Base-by-base conservation (phyloP, 2,329 filamentous ascomycete genomes). In the Fragosphaeria purpurea region DNA sequence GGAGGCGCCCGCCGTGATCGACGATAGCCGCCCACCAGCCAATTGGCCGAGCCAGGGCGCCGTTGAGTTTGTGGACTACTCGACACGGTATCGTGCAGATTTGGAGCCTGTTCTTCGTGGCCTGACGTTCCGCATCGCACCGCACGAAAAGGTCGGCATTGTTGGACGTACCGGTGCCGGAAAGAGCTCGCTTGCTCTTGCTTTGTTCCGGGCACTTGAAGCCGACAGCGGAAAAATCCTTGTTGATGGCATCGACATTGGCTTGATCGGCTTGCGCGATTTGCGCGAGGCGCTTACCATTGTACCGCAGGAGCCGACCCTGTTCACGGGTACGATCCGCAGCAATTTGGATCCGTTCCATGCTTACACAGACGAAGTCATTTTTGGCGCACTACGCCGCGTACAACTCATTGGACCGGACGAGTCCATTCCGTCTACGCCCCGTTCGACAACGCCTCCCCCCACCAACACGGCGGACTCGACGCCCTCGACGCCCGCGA, bases 101-200 rank as follows among this genome's bases (percentile, higher is more conserved):
- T 79, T 97, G 13, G 91, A 94, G 44, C 85, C 85, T 0, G 93
- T 97, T 1, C 72, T 98, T 48, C 85, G 83, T 59, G 76, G 86
- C 56, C 78, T 98, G 47, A 88, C 79, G 1, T 94, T 98, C 74
- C 88, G 85, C 63, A 90, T 98, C 55, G 74, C 83, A 33, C 81
- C 90, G 1, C 81, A 80, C 35, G 88, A 98, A 68, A 96, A 96
- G 72, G 87, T 98, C 13, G 93, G 93, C 52, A 94, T 98, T 51
- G 93, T 97, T 34, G 93, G 93, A 49, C 82, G 93, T 54, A 98
- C 93, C 0, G 93, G 93, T 54, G 93, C 93, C 5, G 93, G 93
- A 52, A 98, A 98, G 75, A 96, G 89, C 63, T 97, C 93, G 4
- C 74, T 98, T 48, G 90, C 93, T 0, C 74, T 97, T 54, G 91